Percentiles rank a stretch among this genome's conserved stretches.
These are phyloP conservation scores for Diaporthe sp. DNA, from an alignment of 2,329 filamentous ascomycete genomes.

Conservation along the genomic window DNA sequence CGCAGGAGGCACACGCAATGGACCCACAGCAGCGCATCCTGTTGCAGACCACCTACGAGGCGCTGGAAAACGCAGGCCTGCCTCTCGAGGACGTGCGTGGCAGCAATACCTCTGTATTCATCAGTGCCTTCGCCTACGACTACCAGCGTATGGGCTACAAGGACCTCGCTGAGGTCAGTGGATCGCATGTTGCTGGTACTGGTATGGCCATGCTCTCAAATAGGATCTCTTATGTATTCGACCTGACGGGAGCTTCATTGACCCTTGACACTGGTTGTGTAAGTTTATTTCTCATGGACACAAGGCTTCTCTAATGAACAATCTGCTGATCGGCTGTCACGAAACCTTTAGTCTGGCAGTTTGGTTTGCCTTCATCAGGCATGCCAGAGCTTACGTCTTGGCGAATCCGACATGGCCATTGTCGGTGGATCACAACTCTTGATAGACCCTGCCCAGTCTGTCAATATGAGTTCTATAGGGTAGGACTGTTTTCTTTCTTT, in stretches of 20 bases:
- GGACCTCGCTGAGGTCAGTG: constrained; percentile 42
- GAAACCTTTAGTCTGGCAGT: constrained; percentile 44
- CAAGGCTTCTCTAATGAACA: background rate
- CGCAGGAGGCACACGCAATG: constrained; percentile 33
- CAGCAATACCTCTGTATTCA: constrained; percentile 50
- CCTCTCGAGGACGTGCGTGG: constrained; percentile 48
- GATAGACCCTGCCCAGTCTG: constrained; percentile 45
- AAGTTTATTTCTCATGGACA: constrained; percentile 6
- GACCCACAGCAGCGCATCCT: constrained; percentile 51
- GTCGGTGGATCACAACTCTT: constrained; percentile 47
- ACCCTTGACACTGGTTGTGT: constrained; percentile 52
- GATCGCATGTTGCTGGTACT: constrained; percentile 42
- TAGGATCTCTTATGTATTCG: constrained; percentile 47
- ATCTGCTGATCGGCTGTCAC: background rate
- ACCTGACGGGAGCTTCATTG: constrained; percentile 48
- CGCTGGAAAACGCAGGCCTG: constrained; percentile 51
- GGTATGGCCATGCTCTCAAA: constrained; percentile 44
- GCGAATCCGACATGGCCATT: constrained; percentile 48
- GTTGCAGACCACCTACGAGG: constrained; percentile 52
- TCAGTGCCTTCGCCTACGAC: constrained; percentile 46
- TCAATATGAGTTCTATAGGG: constrained; percentile 40
- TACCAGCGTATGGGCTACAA: constrained; percentile 42
- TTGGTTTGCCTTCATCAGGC: constrained; percentile 50
- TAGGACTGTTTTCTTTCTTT: background rate
- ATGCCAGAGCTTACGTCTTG: constrained; percentile 48